Percentiles rank a stretch among this genome's conserved stretches.
phyloP scores from a whole-genome alignment of 1,284 basidiomycete species.

The Filobasidium uniguttulatum region DNA sequence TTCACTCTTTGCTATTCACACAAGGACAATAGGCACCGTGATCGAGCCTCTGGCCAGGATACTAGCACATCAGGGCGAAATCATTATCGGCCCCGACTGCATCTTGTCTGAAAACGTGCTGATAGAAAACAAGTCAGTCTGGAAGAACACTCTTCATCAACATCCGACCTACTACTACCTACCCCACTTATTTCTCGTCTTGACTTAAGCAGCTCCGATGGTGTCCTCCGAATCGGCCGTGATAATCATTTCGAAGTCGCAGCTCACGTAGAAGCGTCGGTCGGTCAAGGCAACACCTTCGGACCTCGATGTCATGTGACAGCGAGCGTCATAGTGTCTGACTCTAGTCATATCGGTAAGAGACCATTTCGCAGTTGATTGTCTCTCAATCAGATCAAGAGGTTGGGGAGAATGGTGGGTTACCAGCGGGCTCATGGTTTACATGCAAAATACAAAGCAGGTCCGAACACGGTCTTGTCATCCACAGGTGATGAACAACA shows the following conservation, averaged over 20 bases:
- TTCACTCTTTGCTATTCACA: constrained; percentile 18
- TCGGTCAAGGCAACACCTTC: constrained; percentile 75
- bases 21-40: constrained; percentile 47
- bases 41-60: constrained; percentile 90
- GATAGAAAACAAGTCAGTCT: constrained; percentile 59
- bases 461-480: constrained; percentile 1
- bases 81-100: constrained; percentile 72
- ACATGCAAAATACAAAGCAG: neutral
- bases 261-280: constrained; percentile 70
- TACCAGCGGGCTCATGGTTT: neutral
- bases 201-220: constrained; percentile 45
- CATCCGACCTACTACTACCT: neutral
- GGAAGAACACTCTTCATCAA: constrained; percentile 1
- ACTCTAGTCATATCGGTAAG: constrained; percentile 68
- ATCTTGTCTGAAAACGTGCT: constrained; percentile 83
- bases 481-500: too few species aligned
- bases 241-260: constrained; percentile 87
- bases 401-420: too few species aligned
- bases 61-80: constrained; percentile 71
- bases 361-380: constrained; percentile 24
- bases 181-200: neutral
- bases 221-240: constrained; percentile 81
- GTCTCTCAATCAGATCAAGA: too few species aligned
- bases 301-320: constrained; percentile 65
- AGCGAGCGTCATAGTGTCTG: constrained; percentile 59